Evolutionary conservation across 192 early-diverging fungal genomes (phyloP).

Genomic region (Spizellomyces sp.): DNA sequence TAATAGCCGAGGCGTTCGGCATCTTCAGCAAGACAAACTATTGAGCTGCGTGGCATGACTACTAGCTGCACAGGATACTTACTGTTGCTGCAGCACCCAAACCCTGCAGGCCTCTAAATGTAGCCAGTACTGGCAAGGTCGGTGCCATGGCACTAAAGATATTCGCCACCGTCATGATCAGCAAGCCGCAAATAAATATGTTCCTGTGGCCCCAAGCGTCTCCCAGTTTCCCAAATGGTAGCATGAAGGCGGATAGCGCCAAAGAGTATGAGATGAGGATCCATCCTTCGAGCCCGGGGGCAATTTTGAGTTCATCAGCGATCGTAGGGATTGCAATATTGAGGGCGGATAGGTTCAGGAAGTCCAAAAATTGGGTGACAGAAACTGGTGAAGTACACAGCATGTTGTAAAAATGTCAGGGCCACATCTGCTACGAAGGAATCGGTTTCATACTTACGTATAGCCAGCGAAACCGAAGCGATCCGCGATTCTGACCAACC

Average conservation of each 20-base stretch:
- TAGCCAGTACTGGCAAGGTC: too few relatives aligned
- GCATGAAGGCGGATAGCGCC: slow-evolving; percentile 10
- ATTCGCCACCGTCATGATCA: background rate
- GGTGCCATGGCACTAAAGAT: too few relatives aligned
- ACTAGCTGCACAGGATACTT: too few relatives aligned
- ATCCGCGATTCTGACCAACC: background rate
- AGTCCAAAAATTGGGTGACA: slow-evolving; percentile 10
- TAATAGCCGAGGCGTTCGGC: too few relatives aligned
- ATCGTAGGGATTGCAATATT: slow-evolving; percentile 7
- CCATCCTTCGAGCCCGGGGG: background rate
- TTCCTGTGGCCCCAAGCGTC: slow-evolving; percentile 9
- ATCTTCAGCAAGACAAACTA: too few relatives aligned
- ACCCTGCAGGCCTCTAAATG: too few relatives aligned
- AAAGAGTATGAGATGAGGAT: slow-evolving; percentile 16
- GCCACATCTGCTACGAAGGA: background rate
- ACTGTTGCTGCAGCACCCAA: too few relatives aligned
- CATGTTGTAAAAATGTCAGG: background rate
- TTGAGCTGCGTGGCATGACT: too few relatives aligned
- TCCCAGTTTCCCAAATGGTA: background rate
- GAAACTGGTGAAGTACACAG: slow-evolving; percentile 2
- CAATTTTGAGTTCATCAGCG: background rate
- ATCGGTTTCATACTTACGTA: background rate
- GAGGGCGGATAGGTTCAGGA: slow-evolving; percentile 6
- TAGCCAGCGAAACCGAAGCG: background rate
- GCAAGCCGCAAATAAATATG: slow-evolving; percentile 6